These are phyloP conservation scores for Penicillium sp. DNA, from an alignment of 2,329 filamentous ascomycete genomes.

Conservation along the genomic window DNA sequence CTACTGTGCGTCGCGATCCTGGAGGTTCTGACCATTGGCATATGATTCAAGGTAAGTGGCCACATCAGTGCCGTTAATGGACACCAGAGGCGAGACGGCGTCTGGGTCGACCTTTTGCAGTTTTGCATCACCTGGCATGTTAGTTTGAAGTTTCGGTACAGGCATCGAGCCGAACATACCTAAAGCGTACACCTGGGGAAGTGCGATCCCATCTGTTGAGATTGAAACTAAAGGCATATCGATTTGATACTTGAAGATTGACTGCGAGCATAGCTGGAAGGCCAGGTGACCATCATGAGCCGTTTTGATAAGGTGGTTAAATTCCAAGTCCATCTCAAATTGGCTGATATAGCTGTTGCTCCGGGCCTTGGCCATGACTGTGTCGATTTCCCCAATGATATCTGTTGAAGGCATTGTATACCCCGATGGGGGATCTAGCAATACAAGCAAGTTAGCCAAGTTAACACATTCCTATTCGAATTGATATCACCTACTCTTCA, in stretches of 20 bases:
- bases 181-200: slow-evolving; percentile 55
- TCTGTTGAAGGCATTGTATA: slow-evolving; percentile 53
- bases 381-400: slow-evolving; percentile 47
- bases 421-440: slow-evolving; percentile 47
- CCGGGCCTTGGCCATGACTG: slow-evolving; percentile 46
- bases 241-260: slow-evolving; percentile 47
- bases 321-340: slow-evolving; percentile 55
- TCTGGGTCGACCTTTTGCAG: slow-evolving; percentile 19
- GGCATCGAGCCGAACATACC: slow-evolving; percentile 8
- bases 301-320: slow-evolving; percentile 53
- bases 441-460: slow-evolving; percentile 4
- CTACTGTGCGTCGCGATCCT: slow-evolving; percentile 59
- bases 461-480: background rate
- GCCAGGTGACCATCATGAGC: slow-evolving; percentile 62
- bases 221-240: slow-evolving; percentile 56
- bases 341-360: slow-evolving; percentile 50
- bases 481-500: slow-evolving; percentile 34
- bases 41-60: slow-evolving; percentile 46
- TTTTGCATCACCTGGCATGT: slow-evolving; percentile 16
- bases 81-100: slow-evolving; percentile 49
- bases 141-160: background rate
- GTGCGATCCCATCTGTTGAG: slow-evolving; percentile 57
- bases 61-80: slow-evolving; percentile 59
- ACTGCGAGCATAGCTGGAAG: slow-evolving; percentile 29
- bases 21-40: slow-evolving; percentile 49